phyloP scores from a whole-genome alignment of 139 green algal species.

The Medakamo hakoo region DNA sequence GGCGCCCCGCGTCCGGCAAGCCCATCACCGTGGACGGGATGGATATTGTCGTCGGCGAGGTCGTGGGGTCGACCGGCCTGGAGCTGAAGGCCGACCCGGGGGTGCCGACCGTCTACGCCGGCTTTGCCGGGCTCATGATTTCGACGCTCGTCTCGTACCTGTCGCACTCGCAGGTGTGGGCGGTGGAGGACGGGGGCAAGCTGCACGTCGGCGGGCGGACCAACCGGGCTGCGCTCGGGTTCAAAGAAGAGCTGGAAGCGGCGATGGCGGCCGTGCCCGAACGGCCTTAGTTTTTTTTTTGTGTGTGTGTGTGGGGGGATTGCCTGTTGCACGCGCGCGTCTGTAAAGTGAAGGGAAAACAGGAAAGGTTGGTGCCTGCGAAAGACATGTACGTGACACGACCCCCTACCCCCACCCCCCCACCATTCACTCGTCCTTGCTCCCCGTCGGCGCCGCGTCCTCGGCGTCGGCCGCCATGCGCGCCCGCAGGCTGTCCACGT shows the following conservation, averaged over 20 bases:
- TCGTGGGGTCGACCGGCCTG: conserved; percentile 62
- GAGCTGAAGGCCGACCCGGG: conserved; percentile 91
- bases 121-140: conserved; percentile 30
- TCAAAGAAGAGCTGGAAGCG: conserved; percentile 60
- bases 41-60: conserved; percentile 54
- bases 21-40: conserved; percentile 73
- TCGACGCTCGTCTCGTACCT: conserved; percentile 81
- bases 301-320: background rate
- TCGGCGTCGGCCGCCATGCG: too few species aligned
- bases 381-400: too few species aligned
- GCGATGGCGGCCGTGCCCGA: conserved; percentile 62
- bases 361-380: background rate
- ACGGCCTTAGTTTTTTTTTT: background rate
- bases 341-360: background rate
- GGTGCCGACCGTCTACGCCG: conserved; percentile 88
- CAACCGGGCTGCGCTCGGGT: conserved; percentile 70
- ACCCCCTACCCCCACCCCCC: too few species aligned
- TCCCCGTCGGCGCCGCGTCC: too few species aligned
- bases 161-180: conserved; percentile 85
- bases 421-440: too few species aligned
- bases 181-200: conserved; percentile 39
- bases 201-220: conserved; percentile 60
- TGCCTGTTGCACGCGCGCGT: too few species aligned
- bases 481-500: too few species aligned
- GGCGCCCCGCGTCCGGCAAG: conserved; percentile 64